Conservation (phyloP, 495 filamentous ascomycete genomes). For the Platismatia glauca region DNA sequence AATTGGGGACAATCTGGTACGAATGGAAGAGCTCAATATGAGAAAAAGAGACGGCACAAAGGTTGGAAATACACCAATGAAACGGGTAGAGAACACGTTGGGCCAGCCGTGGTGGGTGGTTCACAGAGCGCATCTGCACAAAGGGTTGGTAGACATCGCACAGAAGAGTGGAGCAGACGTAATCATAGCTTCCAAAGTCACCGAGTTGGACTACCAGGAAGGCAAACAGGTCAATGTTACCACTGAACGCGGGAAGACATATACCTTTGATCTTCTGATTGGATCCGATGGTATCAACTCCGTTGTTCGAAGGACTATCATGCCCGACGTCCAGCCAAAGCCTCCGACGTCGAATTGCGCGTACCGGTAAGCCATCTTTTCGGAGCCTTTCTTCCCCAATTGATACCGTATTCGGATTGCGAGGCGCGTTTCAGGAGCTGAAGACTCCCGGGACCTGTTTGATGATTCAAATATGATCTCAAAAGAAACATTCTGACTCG, state of each 20-base stretch:
- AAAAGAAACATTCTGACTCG: too few relatives aligned
- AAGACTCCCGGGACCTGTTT: too few relatives aligned
- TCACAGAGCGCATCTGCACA: slow-evolving; percentile 33
- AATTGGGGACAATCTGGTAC: slow-evolving; percentile 32
- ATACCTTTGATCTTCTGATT: slow-evolving; percentile 35
- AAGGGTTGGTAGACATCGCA: slow-evolving; percentile 32
- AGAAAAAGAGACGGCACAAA: slow-evolving; percentile 32
- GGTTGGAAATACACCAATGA: slow-evolving; percentile 31
- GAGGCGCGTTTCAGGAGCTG: too few relatives aligned
- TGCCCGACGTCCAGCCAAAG: slow-evolving; percentile 31
- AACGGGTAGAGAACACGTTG: slow-evolving; percentile 17
- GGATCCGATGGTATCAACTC: slow-evolving; percentile 37
- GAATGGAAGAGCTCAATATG: slow-evolving; percentile 35
- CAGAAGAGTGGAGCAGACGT: slow-evolving; percentile 27
- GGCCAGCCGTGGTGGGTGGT: slow-evolving; percentile 33
- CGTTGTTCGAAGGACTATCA: slow-evolving; percentile 29
- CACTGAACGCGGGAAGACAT: slow-evolving; percentile 28
- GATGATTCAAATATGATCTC: too few relatives aligned
- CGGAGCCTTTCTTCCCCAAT: too few relatives aligned
- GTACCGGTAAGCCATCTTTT: too few relatives aligned
- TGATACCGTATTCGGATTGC: too few relatives aligned
- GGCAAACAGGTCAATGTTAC: slow-evolving; percentile 26
- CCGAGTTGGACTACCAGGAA: too few relatives aligned
- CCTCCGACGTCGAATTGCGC: slow-evolving; percentile 35
- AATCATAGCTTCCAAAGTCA: slow-evolving; percentile 32